A percentile compares a stretch with the other conserved stretches of the same genome.
phyloP scores from a whole-genome alignment of 179 eudicot species.

The Heliamphora pulchella region DNA sequence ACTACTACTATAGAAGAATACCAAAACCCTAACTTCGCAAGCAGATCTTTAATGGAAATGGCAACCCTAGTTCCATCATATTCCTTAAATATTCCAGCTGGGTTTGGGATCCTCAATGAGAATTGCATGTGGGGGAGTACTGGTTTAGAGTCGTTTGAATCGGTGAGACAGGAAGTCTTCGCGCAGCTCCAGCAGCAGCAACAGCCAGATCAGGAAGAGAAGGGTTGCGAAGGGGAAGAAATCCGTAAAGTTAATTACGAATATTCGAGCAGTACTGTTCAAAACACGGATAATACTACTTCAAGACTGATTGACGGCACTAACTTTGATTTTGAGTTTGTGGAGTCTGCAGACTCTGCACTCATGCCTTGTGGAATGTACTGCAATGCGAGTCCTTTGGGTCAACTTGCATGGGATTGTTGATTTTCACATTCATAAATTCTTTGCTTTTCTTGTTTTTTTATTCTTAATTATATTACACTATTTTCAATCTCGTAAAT shows the following conservation, averaged over 20 bases:
- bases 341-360: conserved; percentile 24
- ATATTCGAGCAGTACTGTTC: not conserved
- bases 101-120: conserved; percentile 22
- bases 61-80: conserved; percentile 9
- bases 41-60: conserved; percentile 8
- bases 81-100: not conserved
- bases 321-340: conserved; percentile 48
- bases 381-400: conserved; percentile 10
- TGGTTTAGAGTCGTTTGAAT: conserved; percentile 12
- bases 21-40: conserved; percentile 15
- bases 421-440: conserved; percentile 12
- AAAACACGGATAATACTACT: conserved; percentile 25
- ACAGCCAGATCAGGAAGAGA: not conserved
- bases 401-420: conserved; percentile 15
- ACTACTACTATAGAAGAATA: not conserved
- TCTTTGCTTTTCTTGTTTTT: not conserved
- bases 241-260: not conserved
- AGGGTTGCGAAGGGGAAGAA: conserved; percentile 1
- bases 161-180: conserved; percentile 10
- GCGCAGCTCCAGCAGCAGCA: conserved; percentile 19
- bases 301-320: conserved; percentile 23
- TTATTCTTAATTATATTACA: not conserved
- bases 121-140: conserved; percentile 22
- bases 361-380: conserved; percentile 22
- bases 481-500: not conserved